Evolutionary conservation across 73 alveolate genomes (phyloP).

Genomic region (Tetrahymena elliotti): DNA sequence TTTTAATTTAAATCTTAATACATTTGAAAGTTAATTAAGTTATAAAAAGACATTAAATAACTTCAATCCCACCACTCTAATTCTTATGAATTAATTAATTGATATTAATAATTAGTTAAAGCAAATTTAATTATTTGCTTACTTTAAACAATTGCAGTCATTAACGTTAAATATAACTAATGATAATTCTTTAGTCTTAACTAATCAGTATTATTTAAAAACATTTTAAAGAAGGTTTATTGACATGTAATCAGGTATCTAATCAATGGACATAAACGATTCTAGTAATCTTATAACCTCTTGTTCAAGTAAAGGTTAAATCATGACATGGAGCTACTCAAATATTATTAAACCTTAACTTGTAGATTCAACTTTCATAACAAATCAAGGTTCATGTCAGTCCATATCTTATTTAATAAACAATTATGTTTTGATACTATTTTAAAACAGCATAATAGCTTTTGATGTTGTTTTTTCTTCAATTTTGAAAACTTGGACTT

Average conservation of each 20-base stretch:
- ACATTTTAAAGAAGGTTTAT: not conserved
- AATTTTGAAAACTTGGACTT: not conserved
- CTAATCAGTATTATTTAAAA: not conserved
- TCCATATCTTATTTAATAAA: not conserved
- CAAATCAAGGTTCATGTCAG: not conserved
- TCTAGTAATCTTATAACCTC: not conserved
- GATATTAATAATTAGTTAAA: not conserved
- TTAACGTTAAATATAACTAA: not conserved
- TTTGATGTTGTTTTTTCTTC: not conserved
- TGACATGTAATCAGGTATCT: not conserved
- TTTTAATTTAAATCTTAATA: not conserved
- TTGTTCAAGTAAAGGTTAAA: not conserved
- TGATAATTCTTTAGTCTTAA: not conserved
- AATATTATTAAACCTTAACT: not conserved
- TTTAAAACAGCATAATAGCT: not conserved
- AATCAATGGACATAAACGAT: not conserved
- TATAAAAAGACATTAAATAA: not conserved
- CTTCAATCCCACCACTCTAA: not conserved
- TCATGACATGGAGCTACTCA: not conserved
- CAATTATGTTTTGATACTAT: not conserved
- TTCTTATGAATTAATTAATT: not conserved
- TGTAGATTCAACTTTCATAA: not conserved
- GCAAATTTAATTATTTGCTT: not conserved
- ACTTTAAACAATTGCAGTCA: not conserved
- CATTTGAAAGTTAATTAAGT: not conserved